A percentile compares a stretch with the other conserved stretches of the same genome.
Conservation (phyloP, 192 early-diverging fungal genomes). For the Phycomyces blakesleeanus region DNA sequence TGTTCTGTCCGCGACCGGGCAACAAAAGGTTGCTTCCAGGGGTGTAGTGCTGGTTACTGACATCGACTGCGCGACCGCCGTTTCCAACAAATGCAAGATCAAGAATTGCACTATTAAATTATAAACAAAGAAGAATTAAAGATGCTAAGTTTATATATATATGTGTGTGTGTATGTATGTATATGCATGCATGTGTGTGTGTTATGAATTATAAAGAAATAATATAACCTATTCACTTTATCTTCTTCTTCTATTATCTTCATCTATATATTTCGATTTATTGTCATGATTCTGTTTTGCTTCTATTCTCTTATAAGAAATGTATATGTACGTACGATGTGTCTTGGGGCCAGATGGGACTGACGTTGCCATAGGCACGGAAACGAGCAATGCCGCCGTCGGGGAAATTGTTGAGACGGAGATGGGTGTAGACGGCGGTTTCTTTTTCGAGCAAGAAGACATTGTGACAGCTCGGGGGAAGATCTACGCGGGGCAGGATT, state of each 20-base stretch:
- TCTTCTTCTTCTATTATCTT: no score
- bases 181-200: no score
- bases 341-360: slow-evolving; percentile 46
- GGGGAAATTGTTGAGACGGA: slow-evolving; percentile 70
- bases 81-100: slow-evolving; percentile 69
- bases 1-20: slow-evolving; percentile 75
- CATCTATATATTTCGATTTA: no score
- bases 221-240: no score
- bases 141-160: no score
- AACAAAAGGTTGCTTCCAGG: slow-evolving; percentile 76
- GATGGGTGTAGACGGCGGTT: slow-evolving; percentile 54
- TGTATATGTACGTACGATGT: slow-evolving; percentile 37
- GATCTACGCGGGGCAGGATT: slow-evolving; percentile 65
- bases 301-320: background rate
- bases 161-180: no score
- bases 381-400: slow-evolving; percentile 79
- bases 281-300: background rate
- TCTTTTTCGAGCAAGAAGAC: slow-evolving; percentile 53
- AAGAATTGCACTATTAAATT: slow-evolving; percentile 39
- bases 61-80: slow-evolving; percentile 58
- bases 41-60: slow-evolving; percentile 85
- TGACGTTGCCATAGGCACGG: slow-evolving; percentile 68
- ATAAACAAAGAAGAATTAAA: slow-evolving; percentile 12
- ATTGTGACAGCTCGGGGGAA: slow-evolving; percentile 69
- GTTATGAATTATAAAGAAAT: no score